phyloP scores from a whole-genome alignment of 2,329 filamentous ascomycete genomes.

The Gnomoniopsis sp. region DNA sequence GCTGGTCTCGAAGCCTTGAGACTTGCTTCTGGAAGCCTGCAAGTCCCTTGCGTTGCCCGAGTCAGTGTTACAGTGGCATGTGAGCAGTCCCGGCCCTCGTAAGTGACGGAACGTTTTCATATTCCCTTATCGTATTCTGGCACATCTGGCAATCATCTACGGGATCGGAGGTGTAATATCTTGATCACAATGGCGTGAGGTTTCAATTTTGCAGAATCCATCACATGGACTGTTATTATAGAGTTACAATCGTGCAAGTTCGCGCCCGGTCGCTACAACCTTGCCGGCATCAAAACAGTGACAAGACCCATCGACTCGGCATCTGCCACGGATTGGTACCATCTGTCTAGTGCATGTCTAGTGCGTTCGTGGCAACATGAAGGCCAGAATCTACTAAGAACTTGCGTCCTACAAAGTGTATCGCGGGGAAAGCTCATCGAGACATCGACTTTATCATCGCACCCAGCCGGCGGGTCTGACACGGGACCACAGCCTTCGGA shows the following conservation, averaged over 20 bases:
- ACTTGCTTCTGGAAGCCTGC: not conserved
- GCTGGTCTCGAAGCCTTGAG: not conserved
- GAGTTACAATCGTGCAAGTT: not conserved
- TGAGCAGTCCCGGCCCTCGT: not conserved
- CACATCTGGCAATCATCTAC: not conserved
- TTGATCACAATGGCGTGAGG: too few species aligned
- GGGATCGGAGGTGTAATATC: not conserved
- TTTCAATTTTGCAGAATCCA: too few species aligned
- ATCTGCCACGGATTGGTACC: not conserved
- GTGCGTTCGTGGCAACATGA: too few species aligned
- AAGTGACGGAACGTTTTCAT: too few species aligned
- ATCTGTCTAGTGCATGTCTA: too few species aligned
- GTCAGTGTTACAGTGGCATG: not conserved
- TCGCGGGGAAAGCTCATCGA: not conserved
- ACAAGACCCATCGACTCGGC: not conserved
- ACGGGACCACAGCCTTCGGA: not conserved
- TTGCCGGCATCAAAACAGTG: not conserved
- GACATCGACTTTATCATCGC: not conserved
- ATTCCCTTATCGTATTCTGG: not conserved
- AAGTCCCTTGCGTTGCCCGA: not conserved
- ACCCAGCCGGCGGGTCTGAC: too few species aligned
- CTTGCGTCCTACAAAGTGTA: not conserved
- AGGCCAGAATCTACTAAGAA: not conserved
- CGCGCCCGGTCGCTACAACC: not conserved
- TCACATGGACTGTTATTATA: not conserved